Base-by-base conservation (phyloP, 2,329 filamentous ascomycete species). In the Simplicillium sp. region DNA sequence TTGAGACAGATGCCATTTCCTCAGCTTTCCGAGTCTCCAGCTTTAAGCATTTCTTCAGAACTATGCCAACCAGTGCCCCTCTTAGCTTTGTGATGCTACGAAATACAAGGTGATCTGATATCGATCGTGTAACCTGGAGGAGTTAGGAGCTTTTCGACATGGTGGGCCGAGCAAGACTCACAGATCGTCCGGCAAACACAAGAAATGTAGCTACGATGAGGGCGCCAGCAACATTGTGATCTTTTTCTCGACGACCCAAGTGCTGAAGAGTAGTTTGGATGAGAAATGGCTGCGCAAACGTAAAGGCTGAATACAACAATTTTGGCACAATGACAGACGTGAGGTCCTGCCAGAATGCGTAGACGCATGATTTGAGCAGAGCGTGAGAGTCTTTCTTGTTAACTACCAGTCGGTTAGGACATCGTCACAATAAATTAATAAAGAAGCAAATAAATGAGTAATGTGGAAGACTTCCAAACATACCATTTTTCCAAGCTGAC, bases 121-220 rank as follows among this genome's bases (percentile, higher is more conserved):
- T 18, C 11, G 16, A 25, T 3, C 4, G 8, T 28, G n/a, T 37
- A 6, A 16, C 16, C 34, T 16, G 34, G 11, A 36, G 9, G 20
- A 25, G n/a, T 25, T 25, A 25, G 20, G 6, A n/a, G n/a, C n/a
- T n/a, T n/a, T n/a, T n/a, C n/a, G n/a, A n/a, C n/a, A n/a, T n/a
- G n/a, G n/a, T 18, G 34, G 6, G 14, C 13, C 53, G 3, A 54
- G 15, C 42, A 14, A n/a, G 17, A 49, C 54, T 38, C 49, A 66
- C 61, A 9, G 63, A 63, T 25, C 67, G 57, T 11, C 65, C 64
- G 25, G 58, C 41, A 45, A 67, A 68, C 8, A 67, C 56, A 3
- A 66, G 41, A 9, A 56, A 43, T 4, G 59, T 60, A 0, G 64
- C 65, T 3, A 54, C 62, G 39, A 68, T 61, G 12, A 69, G 55